Evolutionary conservation across 495 filamentous ascomycete genomes (phyloP).

Genomic region (Aspergillus leporis): DNA sequence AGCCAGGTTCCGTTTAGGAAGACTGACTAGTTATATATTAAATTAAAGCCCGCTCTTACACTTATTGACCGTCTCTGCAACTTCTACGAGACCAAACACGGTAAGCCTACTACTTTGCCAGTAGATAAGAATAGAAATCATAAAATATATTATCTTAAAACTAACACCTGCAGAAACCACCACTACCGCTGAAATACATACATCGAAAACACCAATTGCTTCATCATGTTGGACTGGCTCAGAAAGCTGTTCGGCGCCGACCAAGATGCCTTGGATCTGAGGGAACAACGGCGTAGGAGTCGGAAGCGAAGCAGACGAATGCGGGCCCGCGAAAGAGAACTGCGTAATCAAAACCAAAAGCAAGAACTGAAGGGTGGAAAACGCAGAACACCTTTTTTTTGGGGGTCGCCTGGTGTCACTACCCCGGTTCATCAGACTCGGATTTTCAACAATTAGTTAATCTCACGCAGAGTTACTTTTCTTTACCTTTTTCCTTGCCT

Average conservation of each 20-base stretch:
- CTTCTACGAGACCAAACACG: too few relatives aligned
- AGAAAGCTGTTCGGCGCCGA: not conserved
- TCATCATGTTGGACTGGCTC: not conserved
- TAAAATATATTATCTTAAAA: not conserved
- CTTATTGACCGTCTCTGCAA: too few relatives aligned
- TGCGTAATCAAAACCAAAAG: not conserved
- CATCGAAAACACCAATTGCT: not conserved
- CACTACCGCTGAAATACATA: not conserved
- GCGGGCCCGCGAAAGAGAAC: not conserved
- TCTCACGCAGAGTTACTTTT: too few relatives aligned
- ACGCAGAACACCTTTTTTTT: not conserved
- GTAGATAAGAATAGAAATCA: too few relatives aligned
- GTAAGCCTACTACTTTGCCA: too few relatives aligned
- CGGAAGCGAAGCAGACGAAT: not conserved
- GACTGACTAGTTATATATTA: too few relatives aligned
- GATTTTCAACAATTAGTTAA: not conserved
- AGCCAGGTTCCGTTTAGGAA: too few relatives aligned
- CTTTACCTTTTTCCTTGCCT: too few relatives aligned
- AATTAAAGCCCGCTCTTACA: too few relatives aligned
- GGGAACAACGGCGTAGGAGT: not conserved
- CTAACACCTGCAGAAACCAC: too few relatives aligned
- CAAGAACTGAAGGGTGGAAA: not conserved
- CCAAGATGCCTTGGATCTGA: not conserved
- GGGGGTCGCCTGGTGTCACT: not conserved
- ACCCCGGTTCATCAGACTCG: not conserved